phyloP scores from a whole-genome alignment of 139 green algal genomes.

The Chlorokybus atmophyticus region DNA sequence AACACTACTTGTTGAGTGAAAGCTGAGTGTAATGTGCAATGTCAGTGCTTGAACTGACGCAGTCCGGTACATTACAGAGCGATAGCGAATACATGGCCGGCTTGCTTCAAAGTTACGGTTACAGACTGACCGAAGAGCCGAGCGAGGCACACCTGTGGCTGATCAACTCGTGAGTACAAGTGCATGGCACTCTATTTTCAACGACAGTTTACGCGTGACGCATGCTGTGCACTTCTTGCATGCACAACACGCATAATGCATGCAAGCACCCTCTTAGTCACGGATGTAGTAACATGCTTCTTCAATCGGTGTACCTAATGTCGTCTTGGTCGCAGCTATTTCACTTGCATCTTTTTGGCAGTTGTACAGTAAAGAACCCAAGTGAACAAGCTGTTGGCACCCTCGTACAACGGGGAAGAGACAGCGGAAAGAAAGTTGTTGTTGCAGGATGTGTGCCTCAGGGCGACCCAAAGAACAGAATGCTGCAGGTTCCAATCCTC shows the following conservation, averaged over 20 bases:
- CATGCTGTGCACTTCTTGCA: no score
- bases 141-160: slow-evolving; percentile 64
- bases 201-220: no score
- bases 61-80: background rate
- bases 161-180: slow-evolving; percentile 47
- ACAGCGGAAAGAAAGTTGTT: slow-evolving; percentile 46
- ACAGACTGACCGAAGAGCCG: slow-evolving; percentile 37
- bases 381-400: slow-evolving; percentile 56
- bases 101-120: slow-evolving; percentile 55
- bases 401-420: slow-evolving; percentile 32
- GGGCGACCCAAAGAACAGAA: no score
- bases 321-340: no score
- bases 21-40: background rate
- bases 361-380: slow-evolving; percentile 83
- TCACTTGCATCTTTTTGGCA: slow-evolving; percentile 23
- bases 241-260: no score
- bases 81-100: slow-evolving; percentile 74
- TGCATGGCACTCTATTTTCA: no score
- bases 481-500: background rate
- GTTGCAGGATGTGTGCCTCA: slow-evolving; percentile 77
- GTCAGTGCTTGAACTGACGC: background rate
- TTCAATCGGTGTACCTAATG: no score
- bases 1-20: background rate
- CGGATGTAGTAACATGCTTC: no score
- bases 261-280: no score